Percentiles rank a stretch among this genome's conserved stretches.
phyloP scores from a whole-genome alignment of 2,329 filamentous ascomycete species.

The Arthrinium puccinioides region DNA sequence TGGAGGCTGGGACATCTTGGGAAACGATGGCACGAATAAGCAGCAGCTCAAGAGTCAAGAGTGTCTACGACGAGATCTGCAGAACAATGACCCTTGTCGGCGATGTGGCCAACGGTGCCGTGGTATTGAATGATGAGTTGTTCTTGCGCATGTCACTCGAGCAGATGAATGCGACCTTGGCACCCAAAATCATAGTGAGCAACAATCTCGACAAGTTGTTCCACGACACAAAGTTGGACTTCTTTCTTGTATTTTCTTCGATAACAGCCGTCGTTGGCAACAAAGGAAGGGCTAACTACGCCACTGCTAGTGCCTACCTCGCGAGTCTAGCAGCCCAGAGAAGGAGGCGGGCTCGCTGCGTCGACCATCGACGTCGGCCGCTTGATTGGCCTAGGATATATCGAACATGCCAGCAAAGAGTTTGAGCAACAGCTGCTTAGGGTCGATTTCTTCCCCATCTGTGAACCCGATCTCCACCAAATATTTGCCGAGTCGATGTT shows the following conservation, averaged over 20 bases:
- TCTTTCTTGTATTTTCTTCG: neutral
- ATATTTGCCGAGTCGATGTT: neutral
- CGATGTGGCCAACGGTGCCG: neutral
- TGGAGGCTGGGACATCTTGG: no score
- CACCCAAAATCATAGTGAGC: neutral
- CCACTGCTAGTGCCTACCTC: neutral
- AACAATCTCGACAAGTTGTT: neutral
- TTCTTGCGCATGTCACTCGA: neutral
- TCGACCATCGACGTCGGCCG: neutral
- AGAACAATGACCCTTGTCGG: neutral
- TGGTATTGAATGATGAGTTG: neutral
- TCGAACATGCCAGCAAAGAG: neutral
- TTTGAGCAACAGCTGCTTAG: no score
- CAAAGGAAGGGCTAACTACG: neutral
- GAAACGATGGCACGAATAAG: neutral
- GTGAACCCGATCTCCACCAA: neutral
- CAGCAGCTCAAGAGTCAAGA: neutral
- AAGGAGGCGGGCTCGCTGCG: neutral
- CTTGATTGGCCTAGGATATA: neutral
- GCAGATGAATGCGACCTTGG: neutral
- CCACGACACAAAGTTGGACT: neutral
- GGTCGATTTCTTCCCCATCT: conserved; percentile 27
- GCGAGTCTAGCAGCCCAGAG: neutral
- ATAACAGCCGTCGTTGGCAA: neutral
- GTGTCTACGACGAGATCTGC: neutral